Conservation (phyloP, 257 asterid species). For the Forsythia viridissima region DNA sequence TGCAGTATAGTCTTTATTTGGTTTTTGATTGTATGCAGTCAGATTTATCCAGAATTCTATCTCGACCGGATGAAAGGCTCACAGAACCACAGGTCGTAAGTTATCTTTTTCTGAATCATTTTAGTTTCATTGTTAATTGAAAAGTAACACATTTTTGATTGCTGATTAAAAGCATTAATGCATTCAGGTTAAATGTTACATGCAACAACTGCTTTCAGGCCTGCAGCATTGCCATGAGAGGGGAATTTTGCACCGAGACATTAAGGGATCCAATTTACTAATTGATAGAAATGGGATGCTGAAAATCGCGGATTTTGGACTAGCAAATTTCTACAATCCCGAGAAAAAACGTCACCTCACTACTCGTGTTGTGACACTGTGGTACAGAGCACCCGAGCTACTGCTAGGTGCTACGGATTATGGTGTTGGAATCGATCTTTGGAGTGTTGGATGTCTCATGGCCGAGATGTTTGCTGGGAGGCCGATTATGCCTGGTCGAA, state of each 20-base stretch:
- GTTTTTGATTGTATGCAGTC: slow-evolving; percentile 72
- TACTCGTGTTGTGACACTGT: slow-evolving; percentile 77
- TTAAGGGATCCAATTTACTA: slow-evolving; percentile 77
- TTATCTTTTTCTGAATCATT: background rate
- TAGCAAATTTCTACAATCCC: slow-evolving; percentile 50
- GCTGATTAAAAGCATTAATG: background rate
- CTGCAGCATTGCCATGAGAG: slow-evolving; percentile 80
- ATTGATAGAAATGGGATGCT: slow-evolving; percentile 67
- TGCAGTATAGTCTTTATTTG: slow-evolving; percentile 82
- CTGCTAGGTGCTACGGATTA: slow-evolving; percentile 74
- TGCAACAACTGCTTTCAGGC: slow-evolving; percentile 74
- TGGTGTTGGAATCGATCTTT: slow-evolving; percentile 77
- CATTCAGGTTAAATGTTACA: slow-evolving; percentile 70
- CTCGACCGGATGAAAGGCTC: slow-evolving; percentile 60
- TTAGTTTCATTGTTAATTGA: background rate
- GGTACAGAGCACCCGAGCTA: slow-evolving; percentile 86
- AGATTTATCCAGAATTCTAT: slow-evolving; percentile 58
- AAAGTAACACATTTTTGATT: background rate
- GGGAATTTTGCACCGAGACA: slow-evolving; percentile 76
- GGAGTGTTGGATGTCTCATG: slow-evolving; percentile 90
- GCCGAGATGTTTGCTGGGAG: slow-evolving; percentile 83
- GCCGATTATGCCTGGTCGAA: slow-evolving; percentile 74
- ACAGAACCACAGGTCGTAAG: slow-evolving; percentile 69
- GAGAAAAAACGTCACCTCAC: slow-evolving; percentile 58
- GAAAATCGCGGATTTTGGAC: slow-evolving; percentile 79